Evolutionary conservation across 106 monocot genomes (phyloP).

Genomic region (Phalaenopsis aphrodite): DNA sequence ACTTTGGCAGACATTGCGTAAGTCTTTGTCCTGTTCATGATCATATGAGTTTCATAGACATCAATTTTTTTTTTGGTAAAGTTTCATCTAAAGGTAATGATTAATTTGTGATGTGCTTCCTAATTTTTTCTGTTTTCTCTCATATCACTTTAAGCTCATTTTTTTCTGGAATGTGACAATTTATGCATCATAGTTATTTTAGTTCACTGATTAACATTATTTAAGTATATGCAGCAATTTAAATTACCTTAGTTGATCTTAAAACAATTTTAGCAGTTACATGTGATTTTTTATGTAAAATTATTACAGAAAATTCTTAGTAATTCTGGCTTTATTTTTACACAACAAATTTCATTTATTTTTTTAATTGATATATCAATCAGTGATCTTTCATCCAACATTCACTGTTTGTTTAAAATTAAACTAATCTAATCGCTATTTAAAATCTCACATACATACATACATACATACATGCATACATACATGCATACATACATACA

Average conservation of each 20-base stretch:
- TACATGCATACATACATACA: too few relatives aligned
- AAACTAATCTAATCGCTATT: neutral
- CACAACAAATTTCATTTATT: neutral
- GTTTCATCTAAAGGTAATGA: neutral
- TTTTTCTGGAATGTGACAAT: neutral
- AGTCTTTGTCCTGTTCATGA: conserved; percentile 16
- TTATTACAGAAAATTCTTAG: neutral
- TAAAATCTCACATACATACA: too few relatives aligned
- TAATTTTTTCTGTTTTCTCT: neutral
- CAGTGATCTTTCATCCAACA: neutral
- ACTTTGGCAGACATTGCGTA: conserved; percentile 67
- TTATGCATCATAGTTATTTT: neutral
- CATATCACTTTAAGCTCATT: neutral
- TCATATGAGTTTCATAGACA: neutral
- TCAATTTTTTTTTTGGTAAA: neutral
- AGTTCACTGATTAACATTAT: neutral
- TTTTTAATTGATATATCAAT: neutral
- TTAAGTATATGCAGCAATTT: neutral
- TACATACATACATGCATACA: too few relatives aligned
- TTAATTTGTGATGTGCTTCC: neutral
- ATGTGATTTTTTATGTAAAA: neutral
- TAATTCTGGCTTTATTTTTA: neutral
- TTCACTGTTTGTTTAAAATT: neutral
- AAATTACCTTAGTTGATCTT: neutral
- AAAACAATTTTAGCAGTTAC: neutral